Percentiles rank a stretch among this genome's conserved stretches.
These are phyloP conservation scores for Spathaspora girioi DNA, from an alignment of 805 yeast genomes.

Conservation along the genomic window DNA sequence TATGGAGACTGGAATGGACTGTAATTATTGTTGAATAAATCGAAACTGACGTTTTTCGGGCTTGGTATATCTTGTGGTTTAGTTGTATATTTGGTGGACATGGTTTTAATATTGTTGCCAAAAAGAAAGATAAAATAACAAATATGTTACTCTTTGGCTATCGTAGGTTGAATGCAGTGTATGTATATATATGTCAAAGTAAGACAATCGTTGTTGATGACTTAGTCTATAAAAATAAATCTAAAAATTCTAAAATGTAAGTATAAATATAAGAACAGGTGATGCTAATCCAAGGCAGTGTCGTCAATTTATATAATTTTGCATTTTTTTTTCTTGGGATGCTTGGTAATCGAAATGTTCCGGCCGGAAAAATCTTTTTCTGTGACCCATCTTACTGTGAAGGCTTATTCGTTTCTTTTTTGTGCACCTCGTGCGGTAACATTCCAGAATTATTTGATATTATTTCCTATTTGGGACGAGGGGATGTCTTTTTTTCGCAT, in stretches of 20 bases:
- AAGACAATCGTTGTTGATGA: background rate
- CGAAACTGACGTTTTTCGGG: background rate
- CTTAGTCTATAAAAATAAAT: background rate
- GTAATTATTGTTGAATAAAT: background rate
- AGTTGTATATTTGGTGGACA: background rate
- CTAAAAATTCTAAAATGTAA: background rate
- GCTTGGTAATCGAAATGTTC: background rate
- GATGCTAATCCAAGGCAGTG: background rate
- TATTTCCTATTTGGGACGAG: slow-evolving; percentile 3
- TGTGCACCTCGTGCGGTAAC: background rate
- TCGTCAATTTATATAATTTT: background rate
- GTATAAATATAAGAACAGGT: background rate
- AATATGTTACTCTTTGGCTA: background rate
- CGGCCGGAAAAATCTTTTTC: background rate
- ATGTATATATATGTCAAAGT: background rate
- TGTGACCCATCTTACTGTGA: background rate
- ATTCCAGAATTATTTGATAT: background rate
- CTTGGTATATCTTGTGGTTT: background rate
- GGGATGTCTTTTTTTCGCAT: slow-evolving; percentile 1
- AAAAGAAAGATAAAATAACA: background rate
- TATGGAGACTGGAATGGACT: background rate
- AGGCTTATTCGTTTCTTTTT: background rate
- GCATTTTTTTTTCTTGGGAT: background rate
- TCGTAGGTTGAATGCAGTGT: background rate
- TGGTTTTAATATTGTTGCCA: background rate